phyloP scores from a whole-genome alignment of 2,329 filamentous ascomycete species.

The Monosporascus sp. region DNA sequence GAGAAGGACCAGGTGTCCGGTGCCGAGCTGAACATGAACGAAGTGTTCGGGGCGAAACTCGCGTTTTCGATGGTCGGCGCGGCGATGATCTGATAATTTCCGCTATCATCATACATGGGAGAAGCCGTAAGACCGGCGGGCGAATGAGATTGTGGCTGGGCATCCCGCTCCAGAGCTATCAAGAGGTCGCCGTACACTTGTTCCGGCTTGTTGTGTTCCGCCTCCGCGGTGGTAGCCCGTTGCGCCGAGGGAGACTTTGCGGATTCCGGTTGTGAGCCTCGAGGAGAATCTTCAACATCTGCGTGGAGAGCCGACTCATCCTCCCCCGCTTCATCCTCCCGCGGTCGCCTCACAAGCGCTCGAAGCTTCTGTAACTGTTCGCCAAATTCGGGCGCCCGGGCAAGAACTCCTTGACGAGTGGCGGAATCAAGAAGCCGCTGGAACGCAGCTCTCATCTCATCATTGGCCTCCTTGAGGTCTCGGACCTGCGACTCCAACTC shows the following conservation, averaged over 20 bases:
- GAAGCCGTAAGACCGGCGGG: not conserved
- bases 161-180: constrained; percentile 10
- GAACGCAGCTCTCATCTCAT: constrained; percentile 70
- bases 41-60: constrained; percentile 41
- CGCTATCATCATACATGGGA: constrained; percentile 5
- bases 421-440: constrained; percentile 60
- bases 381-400: constrained; percentile 50
- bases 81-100: constrained; percentile 43
- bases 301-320: constrained; percentile 14
- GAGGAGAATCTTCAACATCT: constrained; percentile 13
- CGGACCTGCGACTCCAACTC: constrained; percentile 66
- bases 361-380: constrained; percentile 56
- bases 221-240: not conserved
- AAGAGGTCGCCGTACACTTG: constrained; percentile 9
- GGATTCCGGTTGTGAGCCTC: constrained; percentile 4
- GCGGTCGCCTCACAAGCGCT: constrained; percentile 42
- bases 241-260: not conserved
- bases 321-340: constrained; percentile 27
- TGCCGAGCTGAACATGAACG: constrained; percentile 17
- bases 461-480: constrained; percentile 61
- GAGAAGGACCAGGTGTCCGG: constrained; percentile 22
- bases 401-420: constrained; percentile 50
- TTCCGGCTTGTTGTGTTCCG: constrained; percentile 7
- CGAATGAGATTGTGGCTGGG: not conserved
- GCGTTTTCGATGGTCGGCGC: constrained; percentile 48